A percentile compares a stretch with the other conserved stretches of the same genome.
These are phyloP conservation scores for Ustilago xerochloae DNA, from an alignment of 1,284 basidiomycete species.

Conservation along the genomic window DNA sequence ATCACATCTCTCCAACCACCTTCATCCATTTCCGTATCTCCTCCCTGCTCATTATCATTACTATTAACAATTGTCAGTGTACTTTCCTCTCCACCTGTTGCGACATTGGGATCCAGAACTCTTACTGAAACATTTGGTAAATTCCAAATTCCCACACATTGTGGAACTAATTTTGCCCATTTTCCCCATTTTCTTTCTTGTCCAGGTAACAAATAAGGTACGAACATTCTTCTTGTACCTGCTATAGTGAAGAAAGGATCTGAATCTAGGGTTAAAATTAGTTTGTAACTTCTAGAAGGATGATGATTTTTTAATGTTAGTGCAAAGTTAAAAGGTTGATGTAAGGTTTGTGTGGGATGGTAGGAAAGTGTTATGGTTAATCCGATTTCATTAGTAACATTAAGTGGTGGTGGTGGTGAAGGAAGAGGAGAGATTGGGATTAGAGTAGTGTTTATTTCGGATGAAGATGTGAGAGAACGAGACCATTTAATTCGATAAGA, in stretches of 20 bases:
- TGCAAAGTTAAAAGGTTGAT: neutral
- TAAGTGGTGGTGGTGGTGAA: neutral
- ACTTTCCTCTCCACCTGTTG: neutral
- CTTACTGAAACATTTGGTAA: conserved; percentile 11
- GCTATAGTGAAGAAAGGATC: conserved; percentile 31
- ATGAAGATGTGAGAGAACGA: neutral
- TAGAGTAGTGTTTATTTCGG: neutral
- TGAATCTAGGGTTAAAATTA: conserved; percentile 27
- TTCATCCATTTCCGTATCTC: neutral
- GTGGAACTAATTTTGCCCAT: conserved; percentile 15
- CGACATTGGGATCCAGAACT: conserved; percentile 1
- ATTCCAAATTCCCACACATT: neutral
- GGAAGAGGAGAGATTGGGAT: conserved; percentile 2
- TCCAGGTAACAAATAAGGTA: conserved; percentile 24
- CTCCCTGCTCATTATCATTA: neutral
- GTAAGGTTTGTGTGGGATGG: neutral
- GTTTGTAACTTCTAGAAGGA: neutral
- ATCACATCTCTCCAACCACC: neutral
- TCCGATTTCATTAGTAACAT: too few relatives aligned
- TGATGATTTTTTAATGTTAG: conserved; percentile 13
- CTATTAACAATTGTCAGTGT: neutral
- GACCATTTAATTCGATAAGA: conserved; percentile 12
- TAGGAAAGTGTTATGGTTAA: conserved; percentile 15
- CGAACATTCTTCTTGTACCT: conserved; percentile 9
- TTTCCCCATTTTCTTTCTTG: neutral